Evolutionary conservation across 108 stramenopile species (phyloP).

Genomic region (Skeletonema potamos): DNA sequence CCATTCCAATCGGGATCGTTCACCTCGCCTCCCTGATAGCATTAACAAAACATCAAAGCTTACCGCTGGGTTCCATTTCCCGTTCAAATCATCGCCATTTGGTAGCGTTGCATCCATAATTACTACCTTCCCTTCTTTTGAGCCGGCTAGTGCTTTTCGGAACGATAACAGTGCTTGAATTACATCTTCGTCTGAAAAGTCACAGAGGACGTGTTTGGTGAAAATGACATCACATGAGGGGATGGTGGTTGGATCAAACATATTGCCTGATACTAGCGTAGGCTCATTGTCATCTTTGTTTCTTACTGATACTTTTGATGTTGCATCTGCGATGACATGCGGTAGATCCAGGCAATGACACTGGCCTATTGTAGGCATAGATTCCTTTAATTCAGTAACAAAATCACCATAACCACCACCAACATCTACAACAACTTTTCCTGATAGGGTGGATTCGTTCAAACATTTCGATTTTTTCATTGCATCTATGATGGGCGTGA

Average conservation of each 20-base stretch:
- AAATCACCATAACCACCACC: constrained; percentile 48
- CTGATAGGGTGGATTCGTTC: constrained; percentile 18
- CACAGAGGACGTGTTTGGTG: constrained; percentile 46
- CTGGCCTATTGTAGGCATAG: constrained; percentile 13
- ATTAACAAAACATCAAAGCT: constrained; percentile 44
- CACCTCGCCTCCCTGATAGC: constrained; percentile 34
- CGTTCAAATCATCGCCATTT: constrained; percentile 33
- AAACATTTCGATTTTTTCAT: constrained; percentile 15
- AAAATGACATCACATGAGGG: constrained; percentile 41
- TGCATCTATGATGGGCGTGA: constrained; percentile 27
- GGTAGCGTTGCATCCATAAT: constrained; percentile 46
- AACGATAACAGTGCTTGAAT: constrained; percentile 29
- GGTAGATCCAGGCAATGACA: constrained; percentile 46
- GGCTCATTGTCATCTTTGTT: not conserved
- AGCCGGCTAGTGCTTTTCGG: constrained; percentile 13
- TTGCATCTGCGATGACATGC: constrained; percentile 38
- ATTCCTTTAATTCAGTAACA: constrained; percentile 15
- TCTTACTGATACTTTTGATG: not conserved
- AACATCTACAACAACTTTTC: constrained; percentile 39
- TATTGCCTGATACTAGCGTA: constrained; percentile 28
- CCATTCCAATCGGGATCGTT: constrained; percentile 39
- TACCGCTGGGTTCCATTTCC: constrained; percentile 40
- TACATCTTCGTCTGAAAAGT: constrained; percentile 45
- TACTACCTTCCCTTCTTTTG: constrained; percentile 29
- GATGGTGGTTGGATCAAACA: constrained; percentile 44